These are phyloP conservation scores for Vitis rotundifolia DNA, from an alignment of 164 flowering plant species.

Conservation along the genomic window DNA sequence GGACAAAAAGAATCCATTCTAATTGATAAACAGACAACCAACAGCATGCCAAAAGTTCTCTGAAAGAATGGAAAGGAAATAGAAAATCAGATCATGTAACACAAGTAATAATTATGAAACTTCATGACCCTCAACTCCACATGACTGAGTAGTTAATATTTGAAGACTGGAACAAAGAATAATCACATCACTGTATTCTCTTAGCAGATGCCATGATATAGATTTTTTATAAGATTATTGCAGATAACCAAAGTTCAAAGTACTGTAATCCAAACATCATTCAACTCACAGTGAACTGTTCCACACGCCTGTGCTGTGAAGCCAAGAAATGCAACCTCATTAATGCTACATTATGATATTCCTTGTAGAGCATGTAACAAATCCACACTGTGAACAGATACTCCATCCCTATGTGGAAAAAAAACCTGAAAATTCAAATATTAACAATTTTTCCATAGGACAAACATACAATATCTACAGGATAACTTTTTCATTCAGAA, in stretches of 20 bases:
- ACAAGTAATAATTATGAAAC: no score
- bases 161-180: no score
- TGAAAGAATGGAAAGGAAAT: no score
- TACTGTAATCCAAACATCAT: background rate
- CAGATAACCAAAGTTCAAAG: background rate
- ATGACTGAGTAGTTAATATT: no score
- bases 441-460: background rate
- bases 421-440: constrained; percentile 56
- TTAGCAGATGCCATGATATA: background rate
- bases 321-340: constrained; percentile 86
- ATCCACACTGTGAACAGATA: constrained; percentile 85
- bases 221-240: background rate
- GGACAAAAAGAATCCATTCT: no score
- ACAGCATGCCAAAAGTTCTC: no score
- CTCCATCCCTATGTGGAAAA: constrained; percentile 68
- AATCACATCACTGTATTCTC: no score
- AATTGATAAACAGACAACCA: no score
- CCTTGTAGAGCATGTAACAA: constrained; percentile 82
- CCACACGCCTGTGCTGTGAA: constrained; percentile 72
- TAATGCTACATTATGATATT: constrained; percentile 72
- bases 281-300: constrained; percentile 84
- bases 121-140: no score
- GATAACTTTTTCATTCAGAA: background rate
- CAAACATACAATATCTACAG: no score
- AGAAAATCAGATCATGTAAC: no score